phyloP scores from a whole-genome alignment of 768 basidiomycete genomes.

The Xanthoconium purpureum region DNA sequence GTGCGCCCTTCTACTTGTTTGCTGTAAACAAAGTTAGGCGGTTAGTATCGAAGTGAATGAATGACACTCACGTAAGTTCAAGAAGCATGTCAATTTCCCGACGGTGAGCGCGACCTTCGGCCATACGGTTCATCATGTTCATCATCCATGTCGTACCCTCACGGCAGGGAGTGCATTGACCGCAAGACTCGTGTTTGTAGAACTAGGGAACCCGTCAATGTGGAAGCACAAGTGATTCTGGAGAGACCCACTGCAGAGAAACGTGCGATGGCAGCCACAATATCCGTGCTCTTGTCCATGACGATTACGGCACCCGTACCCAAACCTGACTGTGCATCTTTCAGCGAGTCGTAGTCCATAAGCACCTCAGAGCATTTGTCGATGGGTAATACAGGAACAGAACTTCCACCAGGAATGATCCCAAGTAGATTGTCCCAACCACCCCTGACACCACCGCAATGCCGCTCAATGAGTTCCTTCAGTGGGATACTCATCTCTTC shows the following conservation, averaged over 20 bases:
- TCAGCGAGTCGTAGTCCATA: constrained; percentile 98
- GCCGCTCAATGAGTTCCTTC: constrained; percentile 91
- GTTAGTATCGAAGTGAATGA: neutral
- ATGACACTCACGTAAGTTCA: constrained; percentile 75
- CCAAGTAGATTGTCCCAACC: constrained; percentile 98
- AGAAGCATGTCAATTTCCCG: constrained; percentile 98
- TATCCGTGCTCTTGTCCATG: constrained; percentile 97
- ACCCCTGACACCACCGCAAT: constrained; percentile 91
- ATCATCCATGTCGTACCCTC: constrained; percentile 99
- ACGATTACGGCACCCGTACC: constrained; percentile 99
- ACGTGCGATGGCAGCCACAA: constrained; percentile 90
- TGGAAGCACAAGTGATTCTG: neutral
- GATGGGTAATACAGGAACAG: constrained; percentile 89
- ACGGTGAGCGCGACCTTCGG: constrained; percentile 83
- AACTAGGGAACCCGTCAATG: constrained; percentile 49
- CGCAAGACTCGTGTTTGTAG: constrained; percentile 98
- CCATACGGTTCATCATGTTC: constrained; percentile 99
- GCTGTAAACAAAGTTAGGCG: constrained; percentile 36
- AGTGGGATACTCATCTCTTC: constrained; percentile 99
- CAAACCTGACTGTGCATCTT: constrained; percentile 93
- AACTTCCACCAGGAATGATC: constrained; percentile 94
- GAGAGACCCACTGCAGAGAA: constrained; percentile 64
- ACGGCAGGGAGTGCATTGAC: constrained; percentile 93
- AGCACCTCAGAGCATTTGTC: constrained; percentile 82
- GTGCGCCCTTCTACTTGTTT: constrained; percentile 98